Percentiles rank a stretch among this genome's conserved stretches.
Conservation (phyloP, 371 early-diverging fungal genomes). For the Actinomucor elegans region DNA sequence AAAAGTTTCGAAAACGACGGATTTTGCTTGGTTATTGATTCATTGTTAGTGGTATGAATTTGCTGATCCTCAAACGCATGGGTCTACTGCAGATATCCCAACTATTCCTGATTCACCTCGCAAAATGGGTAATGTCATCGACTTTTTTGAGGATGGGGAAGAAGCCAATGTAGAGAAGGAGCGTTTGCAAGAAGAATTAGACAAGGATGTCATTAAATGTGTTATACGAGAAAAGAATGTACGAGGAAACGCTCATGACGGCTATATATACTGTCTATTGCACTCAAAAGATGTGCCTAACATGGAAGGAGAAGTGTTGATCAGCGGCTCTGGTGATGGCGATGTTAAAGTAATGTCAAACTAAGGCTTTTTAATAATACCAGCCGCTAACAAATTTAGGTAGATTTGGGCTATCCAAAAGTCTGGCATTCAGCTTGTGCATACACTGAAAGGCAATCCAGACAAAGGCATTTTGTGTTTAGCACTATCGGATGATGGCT, state of each 20-base stretch:
- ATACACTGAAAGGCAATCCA: conserved; percentile 52
- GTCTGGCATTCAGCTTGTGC: conserved; percentile 38
- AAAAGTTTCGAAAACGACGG: no score
- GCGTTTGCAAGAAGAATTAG: conserved; percentile 19
- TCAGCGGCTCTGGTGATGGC: conserved; percentile 85
- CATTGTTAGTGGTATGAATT: conserved; percentile 64
- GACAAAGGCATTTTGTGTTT: conserved; percentile 66
- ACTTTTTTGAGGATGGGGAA: conserved; percentile 24
- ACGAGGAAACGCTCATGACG: conserved; percentile 66
- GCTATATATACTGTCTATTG: conserved; percentile 71
- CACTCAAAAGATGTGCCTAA: conserved; percentile 57
- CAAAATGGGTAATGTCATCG: conserved; percentile 26
- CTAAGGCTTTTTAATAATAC: neutral
- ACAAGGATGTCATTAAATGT: conserved; percentile 49
- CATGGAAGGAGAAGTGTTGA: conserved; percentile 71
- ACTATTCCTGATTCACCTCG: conserved; percentile 40
- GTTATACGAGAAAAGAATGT: conserved; percentile 59
- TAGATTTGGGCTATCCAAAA: conserved; percentile 60
- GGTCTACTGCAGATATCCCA: conserved; percentile 33
- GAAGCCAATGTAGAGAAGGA: conserved; percentile 16
- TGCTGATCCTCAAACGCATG: conserved; percentile 50
- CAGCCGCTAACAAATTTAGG: neutral
- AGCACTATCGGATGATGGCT: conserved; percentile 65
- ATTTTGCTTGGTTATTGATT: neutral
- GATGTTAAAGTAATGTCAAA: conserved; percentile 64